Evolutionary conservation across 2,329 filamentous ascomycete genomes (phyloP).

Genomic region (Fusarium temperatum): DNA sequence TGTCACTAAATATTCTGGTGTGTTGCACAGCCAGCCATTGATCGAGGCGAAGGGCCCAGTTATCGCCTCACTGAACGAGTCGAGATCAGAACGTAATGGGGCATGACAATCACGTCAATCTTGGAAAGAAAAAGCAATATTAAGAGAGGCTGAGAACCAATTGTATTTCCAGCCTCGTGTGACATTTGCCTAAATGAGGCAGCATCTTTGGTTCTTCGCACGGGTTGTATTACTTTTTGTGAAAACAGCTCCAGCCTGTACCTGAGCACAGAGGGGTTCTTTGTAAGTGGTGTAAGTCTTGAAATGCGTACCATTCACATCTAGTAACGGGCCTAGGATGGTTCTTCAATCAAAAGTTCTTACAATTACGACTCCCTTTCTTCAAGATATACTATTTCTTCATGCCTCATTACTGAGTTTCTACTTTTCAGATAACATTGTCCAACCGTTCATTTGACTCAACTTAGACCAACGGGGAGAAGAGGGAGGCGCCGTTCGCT

Average conservation of each 20-base stretch:
- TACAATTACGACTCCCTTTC: neutral
- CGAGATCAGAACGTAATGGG: neutral
- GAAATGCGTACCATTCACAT: neutral
- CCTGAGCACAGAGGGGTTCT: neutral
- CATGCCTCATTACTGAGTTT: neutral
- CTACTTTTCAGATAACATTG: neutral
- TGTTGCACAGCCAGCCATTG: slow-evolving; percentile 23
- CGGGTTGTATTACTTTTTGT: neutral
- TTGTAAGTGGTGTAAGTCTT: neutral
- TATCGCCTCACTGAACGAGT: slow-evolving; percentile 33
- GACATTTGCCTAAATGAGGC: neutral
- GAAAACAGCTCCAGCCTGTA: neutral
- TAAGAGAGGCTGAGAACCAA: slow-evolving; percentile 1
- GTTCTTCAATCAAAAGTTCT: neutral
- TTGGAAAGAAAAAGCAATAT: neutral
- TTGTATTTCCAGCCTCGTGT: slow-evolving; percentile 4
- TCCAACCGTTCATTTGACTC: slow-evolving; percentile 6
- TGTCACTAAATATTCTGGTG: neutral
- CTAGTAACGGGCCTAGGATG: neutral
- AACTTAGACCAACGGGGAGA: slow-evolving; percentile 2
- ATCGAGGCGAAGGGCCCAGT: slow-evolving; percentile 17
- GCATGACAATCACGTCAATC: slow-evolving; percentile 20
- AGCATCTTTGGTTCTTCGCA: neutral
- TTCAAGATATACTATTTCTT: neutral
- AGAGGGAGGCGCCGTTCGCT: slow-evolving; percentile 30